Evolutionary conservation across 495 filamentous ascomycete species (phyloP), one percentile per base, ranked within the genome.

Genomic region (Bacidia rubella): DNA sequence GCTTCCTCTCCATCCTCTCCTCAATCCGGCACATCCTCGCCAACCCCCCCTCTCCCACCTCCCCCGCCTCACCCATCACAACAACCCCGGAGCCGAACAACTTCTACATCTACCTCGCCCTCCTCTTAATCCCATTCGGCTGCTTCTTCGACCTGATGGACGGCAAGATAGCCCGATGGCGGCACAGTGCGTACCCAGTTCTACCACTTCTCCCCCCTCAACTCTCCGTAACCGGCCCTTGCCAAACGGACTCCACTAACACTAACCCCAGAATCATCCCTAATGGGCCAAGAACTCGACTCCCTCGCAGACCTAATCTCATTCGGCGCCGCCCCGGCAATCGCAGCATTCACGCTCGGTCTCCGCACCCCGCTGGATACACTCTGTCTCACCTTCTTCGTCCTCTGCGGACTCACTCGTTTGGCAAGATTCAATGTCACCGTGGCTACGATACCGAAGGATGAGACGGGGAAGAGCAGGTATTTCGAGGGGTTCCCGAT

Each of bases 141-240:
- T 76, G 97, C 2, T 96, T 96, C 72, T 98, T 98, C 67, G 92
- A 98, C 65, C 95, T 95, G 63, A 88, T 97, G 81, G 92, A 98
- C 66, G 92, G 92, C 57, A 92, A 86, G 60, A 89, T 98, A 39
- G 92, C 92, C 54, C 72, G 92, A 49, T 97, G 92, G 93, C 76
- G 93, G 61, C 82, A 86, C 67, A 97, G 96, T 78, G 87, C 86
- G 55, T 90, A 84, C 52, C 71, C 97, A 68, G 73, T 98, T 35
- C 29, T 5, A 5, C 29, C 29, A 35, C 15, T 35, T 15, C 29
- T 15, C 29, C 15, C 29, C 29, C 29, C 29, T 35, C 29, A 5
- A 5, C 29, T 35, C 29, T 15, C 29, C 29, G 5, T 35, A 5
- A 15, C 29, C 15, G 5, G 7, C 29, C 29, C 15, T 35, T 35